phyloP scores from a whole-genome alignment of 208 protist species.

The Wallacemonas sp. region DNA sequence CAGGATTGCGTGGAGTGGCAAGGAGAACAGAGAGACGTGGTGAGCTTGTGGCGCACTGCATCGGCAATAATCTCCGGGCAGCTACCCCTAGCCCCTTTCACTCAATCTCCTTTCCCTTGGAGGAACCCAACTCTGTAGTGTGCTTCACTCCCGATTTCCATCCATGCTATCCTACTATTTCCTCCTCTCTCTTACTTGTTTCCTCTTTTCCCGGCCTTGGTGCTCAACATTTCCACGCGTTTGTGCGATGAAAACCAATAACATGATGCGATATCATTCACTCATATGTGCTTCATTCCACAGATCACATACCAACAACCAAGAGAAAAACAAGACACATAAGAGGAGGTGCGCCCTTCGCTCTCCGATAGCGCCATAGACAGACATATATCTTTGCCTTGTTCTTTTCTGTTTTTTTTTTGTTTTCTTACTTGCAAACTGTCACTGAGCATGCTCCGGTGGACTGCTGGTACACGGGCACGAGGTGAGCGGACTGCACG shows the following conservation, averaged over 20 bases:
- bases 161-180: too few relatives aligned
- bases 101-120: too few relatives aligned
- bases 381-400: slow-evolving; percentile 6
- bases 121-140: too few relatives aligned
- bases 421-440: slow-evolving; percentile 6
- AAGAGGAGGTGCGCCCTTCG: too few relatives aligned
- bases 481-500: slow-evolving; percentile 16
- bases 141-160: slow-evolving; percentile 5
- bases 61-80: too few relatives aligned
- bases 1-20: slow-evolving; percentile 28
- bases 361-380: background rate
- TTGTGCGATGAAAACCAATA: background rate
- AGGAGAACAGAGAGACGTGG: background rate
- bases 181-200: background rate
- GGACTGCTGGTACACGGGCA: slow-evolving; percentile 37
- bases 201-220: background rate
- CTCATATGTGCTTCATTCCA: slow-evolving; percentile 2
- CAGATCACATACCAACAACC: background rate
- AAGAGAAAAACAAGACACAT: too few relatives aligned
- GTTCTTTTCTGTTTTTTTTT: slow-evolving; percentile 18
- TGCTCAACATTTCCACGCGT: background rate
- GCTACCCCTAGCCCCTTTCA: too few relatives aligned
- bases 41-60: too few relatives aligned
- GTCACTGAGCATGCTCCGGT: slow-evolving; percentile 27
- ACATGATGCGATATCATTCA: background rate